Base-by-base conservation (phyloP, 176 grass and related monocot species). In the Aegilops umbellulata region DNA sequence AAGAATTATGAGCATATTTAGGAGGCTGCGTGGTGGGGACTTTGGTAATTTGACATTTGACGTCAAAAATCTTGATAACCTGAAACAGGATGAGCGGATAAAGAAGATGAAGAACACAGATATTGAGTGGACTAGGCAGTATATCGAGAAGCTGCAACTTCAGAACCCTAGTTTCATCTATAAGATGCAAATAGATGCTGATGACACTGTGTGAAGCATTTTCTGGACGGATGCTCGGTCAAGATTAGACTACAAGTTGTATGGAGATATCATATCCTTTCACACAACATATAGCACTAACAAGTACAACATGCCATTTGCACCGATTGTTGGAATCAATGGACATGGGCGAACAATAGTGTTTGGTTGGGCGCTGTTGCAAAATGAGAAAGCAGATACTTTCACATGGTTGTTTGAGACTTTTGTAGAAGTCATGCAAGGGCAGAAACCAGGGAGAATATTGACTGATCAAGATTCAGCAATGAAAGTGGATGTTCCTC, bases 341-440 rank as follows among this genome's bases (percentile, higher is more conserved):
- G 58, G 58, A 11, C 22, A 24, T 8, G 16, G 8, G 34, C 10
- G 60, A n/a, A 42, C 47, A 24, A 83, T 70, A 14, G 66, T 84
- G 2, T 89, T 73, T 49, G 79, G 81, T 49, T 62, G 76, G 60
- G 34, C 87, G 31, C 27, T 89, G 5, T 74, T 83, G 27, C 61
- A 71, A 41, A 17, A 70, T 71, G 62, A 79, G 1, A 60, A 35
- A 4, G 8, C 80, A 8, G 5, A 79, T 1, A 83, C 74, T 32
- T 79, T 89, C 57, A 15, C 20, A 11, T 89, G 87, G 87, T 68
- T 80, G 14, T 79, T 84, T 24, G 67, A 35, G 15, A 72, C 72
- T 42, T 88, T 76, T 13, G 35, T 84, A 8, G n/a, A 79, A 27
- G 69, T 76, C 8, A 89, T 89, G 87, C 34, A 77, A 60, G 60